These are phyloP conservation scores for Diversispora eburnea DNA, from an alignment of 192 early-diverging fungal species.

Conservation along the genomic window DNA sequence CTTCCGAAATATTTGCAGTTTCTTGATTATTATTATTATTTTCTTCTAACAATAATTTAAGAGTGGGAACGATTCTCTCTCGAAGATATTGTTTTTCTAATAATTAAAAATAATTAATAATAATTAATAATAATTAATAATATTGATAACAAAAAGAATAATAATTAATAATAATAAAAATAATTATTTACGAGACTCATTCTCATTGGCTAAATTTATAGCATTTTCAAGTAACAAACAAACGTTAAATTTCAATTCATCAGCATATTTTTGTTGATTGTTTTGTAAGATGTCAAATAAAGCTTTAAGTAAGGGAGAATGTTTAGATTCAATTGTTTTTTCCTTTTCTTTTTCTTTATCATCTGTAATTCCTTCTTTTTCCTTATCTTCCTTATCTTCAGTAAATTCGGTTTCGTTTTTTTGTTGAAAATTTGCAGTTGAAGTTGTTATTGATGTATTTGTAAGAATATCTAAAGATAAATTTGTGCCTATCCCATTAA, in stretches of 20 bases:
- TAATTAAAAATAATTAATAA: not conserved
- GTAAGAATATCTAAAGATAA: too few species aligned
- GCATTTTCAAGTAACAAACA: slow-evolving; percentile 47
- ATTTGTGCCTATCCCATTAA: too few species aligned
- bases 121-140: not conserved
- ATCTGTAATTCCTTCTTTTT: not conserved
- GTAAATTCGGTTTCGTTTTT: slow-evolving; percentile 12
- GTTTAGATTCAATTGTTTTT: slow-evolving; percentile 17
- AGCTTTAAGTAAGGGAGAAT: slow-evolving; percentile 38
- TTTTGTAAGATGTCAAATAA: slow-evolving; percentile 40
- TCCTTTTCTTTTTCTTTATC: slow-evolving; percentile 12
- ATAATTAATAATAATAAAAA: not conserved
- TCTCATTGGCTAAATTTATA: slow-evolving; percentile 27
- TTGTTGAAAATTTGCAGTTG: too few species aligned
- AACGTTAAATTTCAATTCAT: slow-evolving; percentile 49
- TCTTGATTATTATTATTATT: not conserved
- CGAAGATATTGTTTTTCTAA: slow-evolving; percentile 10
- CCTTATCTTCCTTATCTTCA: slow-evolving; percentile 8
- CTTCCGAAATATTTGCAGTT: not conserved
- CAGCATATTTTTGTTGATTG: slow-evolving; percentile 39
- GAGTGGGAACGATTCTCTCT: not conserved
- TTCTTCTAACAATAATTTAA: not conserved
- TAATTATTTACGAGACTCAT: slow-evolving; percentile 11
- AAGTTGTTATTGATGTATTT: too few species aligned
- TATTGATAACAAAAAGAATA: not conserved